These are phyloP conservation scores for Bipolaris gigantea DNA, from an alignment of 2,329 filamentous ascomycete genomes.

Conservation along the genomic window DNA sequence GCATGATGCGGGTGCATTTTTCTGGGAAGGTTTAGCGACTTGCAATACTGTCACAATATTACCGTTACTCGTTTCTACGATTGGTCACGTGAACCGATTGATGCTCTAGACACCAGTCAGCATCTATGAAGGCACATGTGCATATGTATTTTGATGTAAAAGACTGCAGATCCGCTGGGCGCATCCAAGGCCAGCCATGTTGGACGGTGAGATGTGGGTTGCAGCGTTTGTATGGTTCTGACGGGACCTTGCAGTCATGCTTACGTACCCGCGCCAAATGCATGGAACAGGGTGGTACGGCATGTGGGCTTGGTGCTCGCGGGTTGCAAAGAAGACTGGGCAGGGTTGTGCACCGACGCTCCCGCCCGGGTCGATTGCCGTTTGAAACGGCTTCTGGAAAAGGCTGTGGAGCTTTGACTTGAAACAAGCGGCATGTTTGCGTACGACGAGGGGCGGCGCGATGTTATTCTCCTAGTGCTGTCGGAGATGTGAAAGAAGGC, in stretches of 20 bases:
- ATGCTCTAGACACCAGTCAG: not conserved
- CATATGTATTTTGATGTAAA: not conserved
- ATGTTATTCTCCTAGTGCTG: not conserved
- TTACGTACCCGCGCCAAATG: not conserved
- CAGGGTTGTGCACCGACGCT: not conserved
- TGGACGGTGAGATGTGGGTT: constrained; percentile 3
- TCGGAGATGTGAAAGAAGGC: not conserved
- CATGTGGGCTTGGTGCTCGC: constrained; percentile 5
- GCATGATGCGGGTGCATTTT: not conserved
- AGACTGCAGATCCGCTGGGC: too few relatives aligned
- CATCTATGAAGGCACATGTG: too few relatives aligned
- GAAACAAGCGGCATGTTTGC: constrained; percentile 15
- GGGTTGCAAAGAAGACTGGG: not conserved
- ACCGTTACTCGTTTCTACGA: too few relatives aligned
- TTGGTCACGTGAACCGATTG: not conserved
- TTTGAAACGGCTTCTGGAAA: constrained; percentile 32
- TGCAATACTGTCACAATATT: not conserved
- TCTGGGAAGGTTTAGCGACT: constrained; percentile 2
- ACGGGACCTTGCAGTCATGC: constrained; percentile 16
- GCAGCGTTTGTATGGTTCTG: not conserved
- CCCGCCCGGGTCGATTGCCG: not conserved
- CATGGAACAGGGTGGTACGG: constrained; percentile 10
- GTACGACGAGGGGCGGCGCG: not conserved
- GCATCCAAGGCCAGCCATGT: not conserved
- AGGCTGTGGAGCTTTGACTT: constrained; percentile 19